Evolutionary conservation across 1,139 yeast genomes (phyloP).

Genomic region (Saccharomyces hybrid): DNA sequence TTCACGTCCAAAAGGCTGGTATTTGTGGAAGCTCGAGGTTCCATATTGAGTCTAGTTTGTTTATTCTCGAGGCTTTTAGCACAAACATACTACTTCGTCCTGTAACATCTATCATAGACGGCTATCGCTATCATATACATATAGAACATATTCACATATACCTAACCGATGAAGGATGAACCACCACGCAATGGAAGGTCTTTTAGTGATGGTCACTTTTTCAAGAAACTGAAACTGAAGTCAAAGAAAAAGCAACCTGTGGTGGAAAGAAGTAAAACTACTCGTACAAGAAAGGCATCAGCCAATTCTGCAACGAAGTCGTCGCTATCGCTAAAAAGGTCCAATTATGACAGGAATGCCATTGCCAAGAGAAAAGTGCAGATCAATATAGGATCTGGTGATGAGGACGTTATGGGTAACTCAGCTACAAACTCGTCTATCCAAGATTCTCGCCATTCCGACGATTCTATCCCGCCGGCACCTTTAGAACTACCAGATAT

Average conservation of each 20-base stretch:
- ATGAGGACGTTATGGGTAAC: not conserved
- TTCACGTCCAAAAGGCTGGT: not conserved
- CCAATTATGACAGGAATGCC: constrained; percentile 12
- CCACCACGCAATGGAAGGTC: constrained; percentile 7
- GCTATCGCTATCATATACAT: not conserved
- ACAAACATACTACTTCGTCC: not conserved
- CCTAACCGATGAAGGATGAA: not conserved
- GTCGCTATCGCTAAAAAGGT: constrained; percentile 10
- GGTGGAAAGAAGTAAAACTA: constrained; percentile 4
- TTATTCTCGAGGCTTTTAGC: not conserved
- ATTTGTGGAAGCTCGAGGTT: not conserved
- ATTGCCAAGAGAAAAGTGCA: constrained; percentile 18
- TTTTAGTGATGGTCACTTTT: constrained; percentile 12
- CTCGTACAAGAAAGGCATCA: not conserved
- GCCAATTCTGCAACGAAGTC: constrained; percentile 5
- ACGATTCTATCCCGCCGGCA: constrained; percentile 6
- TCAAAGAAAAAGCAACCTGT: constrained; percentile 5
- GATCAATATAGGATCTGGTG: constrained; percentile 3
- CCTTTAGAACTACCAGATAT: constrained; percentile 19
- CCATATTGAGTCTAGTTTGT: not conserved
- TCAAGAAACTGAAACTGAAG: constrained; percentile 10
- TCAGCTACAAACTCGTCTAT: not conserved
- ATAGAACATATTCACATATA: constrained; percentile 1
- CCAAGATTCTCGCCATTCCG: not conserved
- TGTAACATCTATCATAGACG: not conserved